Percentiles rank a stretch among this genome's conserved stretches.
These are phyloP conservation scores for Boletales sp. DNA, from an alignment of 768 basidiomycete genomes.

Conservation along the genomic window DNA sequence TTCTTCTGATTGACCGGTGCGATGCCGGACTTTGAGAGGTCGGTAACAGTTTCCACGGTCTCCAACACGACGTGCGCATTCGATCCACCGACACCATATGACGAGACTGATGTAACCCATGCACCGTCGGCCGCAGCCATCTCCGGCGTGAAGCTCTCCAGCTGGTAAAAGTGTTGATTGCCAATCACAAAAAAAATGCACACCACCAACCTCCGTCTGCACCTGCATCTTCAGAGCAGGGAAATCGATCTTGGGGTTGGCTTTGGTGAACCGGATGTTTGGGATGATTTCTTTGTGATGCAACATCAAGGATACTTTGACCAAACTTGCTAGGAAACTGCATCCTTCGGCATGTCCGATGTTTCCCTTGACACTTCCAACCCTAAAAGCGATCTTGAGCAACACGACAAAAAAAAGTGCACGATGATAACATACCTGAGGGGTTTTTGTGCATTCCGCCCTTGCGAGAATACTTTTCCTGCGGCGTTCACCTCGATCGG, in stretches of 20 bases:
- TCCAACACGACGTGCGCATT: slow-evolving; percentile 33
- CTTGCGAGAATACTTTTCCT: slow-evolving; percentile 32
- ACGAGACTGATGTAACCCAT: slow-evolving; percentile 32
- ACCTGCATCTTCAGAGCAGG: slow-evolving; percentile 23
- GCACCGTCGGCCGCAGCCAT: slow-evolving; percentile 28
- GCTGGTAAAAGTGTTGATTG: slow-evolving; percentile 1
- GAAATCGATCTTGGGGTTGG: slow-evolving; percentile 27
- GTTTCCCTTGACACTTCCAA: slow-evolving; percentile 26
- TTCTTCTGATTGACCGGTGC: slow-evolving; percentile 4
- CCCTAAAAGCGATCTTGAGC: slow-evolving; percentile 8
- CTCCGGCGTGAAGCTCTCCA: slow-evolving; percentile 23
- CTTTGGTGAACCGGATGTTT: slow-evolving; percentile 26
- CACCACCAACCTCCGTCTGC: slow-evolving; percentile 18
- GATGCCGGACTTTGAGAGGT: slow-evolving; percentile 6
- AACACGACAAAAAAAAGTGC: not conserved
- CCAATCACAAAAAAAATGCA: too few species aligned
- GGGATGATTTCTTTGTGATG: slow-evolving; percentile 28
- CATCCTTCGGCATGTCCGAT: slow-evolving; percentile 28
- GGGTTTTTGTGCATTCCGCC: slow-evolving; percentile 13
- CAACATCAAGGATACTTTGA: slow-evolving; percentile 32
- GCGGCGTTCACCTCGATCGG: slow-evolving; percentile 50
- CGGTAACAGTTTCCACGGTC: slow-evolving; percentile 15
- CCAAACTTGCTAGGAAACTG: slow-evolving; percentile 33
- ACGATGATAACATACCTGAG: slow-evolving; percentile 11
- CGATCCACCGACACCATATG: slow-evolving; percentile 33